A percentile compares a stretch with the other conserved stretches of the same genome.
Evolutionary conservation across 805 yeast species (phyloP).

Genomic region (Deakozyma indianensis): DNA sequence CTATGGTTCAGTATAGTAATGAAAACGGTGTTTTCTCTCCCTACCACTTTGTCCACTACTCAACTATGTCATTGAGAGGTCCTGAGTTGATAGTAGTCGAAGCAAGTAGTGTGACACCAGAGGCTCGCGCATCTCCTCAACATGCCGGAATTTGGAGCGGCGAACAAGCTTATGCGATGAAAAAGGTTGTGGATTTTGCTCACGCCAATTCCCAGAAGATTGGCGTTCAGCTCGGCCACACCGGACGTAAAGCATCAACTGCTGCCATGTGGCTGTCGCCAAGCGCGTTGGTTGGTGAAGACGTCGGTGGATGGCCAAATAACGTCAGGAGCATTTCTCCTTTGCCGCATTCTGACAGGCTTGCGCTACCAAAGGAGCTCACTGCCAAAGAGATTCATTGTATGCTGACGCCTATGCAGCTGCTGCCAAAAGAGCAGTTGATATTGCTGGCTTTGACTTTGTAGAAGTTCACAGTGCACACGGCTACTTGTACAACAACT

Average conservation of each 20-base stretch:
- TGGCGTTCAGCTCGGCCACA: conserved; percentile 45
- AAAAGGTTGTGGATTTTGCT: conserved; percentile 26
- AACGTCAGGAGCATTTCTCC: neutral
- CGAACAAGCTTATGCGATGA: conserved; percentile 30
- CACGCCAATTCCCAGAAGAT: conserved; percentile 28
- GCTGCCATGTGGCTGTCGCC: conserved; percentile 21
- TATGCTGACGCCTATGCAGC: conserved; percentile 30
- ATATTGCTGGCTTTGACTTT: conserved; percentile 41
- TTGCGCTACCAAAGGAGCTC: conserved; percentile 20
- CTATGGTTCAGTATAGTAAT: conserved; percentile 33
- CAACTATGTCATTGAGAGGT: conserved; percentile 26
- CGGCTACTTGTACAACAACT: conserved; percentile 39
- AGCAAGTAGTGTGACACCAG: conserved; percentile 27
- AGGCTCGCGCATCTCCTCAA: conserved; percentile 29
- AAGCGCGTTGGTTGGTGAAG: too few species aligned
- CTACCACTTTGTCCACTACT: conserved; percentile 8
- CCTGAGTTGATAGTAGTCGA: conserved; percentile 36
- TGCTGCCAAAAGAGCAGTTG: conserved; percentile 39
- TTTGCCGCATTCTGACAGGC: neutral
- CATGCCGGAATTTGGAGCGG: conserved; percentile 39
- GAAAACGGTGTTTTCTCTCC: conserved; percentile 27
- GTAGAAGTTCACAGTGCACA: conserved; percentile 54
- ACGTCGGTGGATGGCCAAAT: conserved; percentile 27
- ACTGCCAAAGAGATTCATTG: conserved; percentile 29
- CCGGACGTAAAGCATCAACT: conserved; percentile 35